Conservation (phyloP, 768 basidiomycete genomes). For the Mrakia gelida region DNA sequence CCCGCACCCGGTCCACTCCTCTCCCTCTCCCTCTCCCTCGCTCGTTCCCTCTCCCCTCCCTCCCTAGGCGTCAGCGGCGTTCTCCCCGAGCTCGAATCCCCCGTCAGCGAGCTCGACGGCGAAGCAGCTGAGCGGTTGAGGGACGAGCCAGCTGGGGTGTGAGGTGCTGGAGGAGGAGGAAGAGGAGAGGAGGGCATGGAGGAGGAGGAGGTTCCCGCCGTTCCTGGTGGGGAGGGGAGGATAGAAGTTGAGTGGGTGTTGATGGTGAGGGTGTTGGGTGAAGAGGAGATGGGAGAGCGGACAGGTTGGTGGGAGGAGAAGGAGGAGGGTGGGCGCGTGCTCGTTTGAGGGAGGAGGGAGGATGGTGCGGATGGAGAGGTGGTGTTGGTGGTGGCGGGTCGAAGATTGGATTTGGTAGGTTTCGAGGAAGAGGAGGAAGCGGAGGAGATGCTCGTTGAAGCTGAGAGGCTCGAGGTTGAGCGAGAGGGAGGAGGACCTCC, state of each 20-base stretch:
- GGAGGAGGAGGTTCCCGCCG: too few relatives aligned
- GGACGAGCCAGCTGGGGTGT: background rate
- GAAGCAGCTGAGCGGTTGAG: background rate
- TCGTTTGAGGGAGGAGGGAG: background rate
- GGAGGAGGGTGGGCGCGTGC: background rate
- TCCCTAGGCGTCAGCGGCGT: constrained; percentile 28
- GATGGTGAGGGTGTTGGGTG: background rate
- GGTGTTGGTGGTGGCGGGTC: background rate
- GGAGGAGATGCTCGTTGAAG: constrained; percentile 9
- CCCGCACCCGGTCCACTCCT: background rate
- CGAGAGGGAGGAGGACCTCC: background rate
- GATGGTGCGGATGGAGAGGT: background rate
- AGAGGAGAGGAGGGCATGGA: constrained; percentile 8
- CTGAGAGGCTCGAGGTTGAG: constrained; percentile 14
- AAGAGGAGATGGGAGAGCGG: background rate
- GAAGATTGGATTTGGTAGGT: constrained; percentile 20
- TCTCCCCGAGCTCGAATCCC: constrained; percentile 24
- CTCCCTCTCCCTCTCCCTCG: background rate
- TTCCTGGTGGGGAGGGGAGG: constrained; percentile 2
- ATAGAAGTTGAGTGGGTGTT: background rate
- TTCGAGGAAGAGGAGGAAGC: background rate
- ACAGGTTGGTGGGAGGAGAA: background rate
- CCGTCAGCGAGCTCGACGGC: constrained; percentile 11
- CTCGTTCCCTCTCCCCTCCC: constrained; percentile 6
- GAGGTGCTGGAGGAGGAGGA: constrained; percentile 11